phyloP scores from a whole-genome alignment of 305 asterid genomes.

The Solanum hybrid region DNA sequence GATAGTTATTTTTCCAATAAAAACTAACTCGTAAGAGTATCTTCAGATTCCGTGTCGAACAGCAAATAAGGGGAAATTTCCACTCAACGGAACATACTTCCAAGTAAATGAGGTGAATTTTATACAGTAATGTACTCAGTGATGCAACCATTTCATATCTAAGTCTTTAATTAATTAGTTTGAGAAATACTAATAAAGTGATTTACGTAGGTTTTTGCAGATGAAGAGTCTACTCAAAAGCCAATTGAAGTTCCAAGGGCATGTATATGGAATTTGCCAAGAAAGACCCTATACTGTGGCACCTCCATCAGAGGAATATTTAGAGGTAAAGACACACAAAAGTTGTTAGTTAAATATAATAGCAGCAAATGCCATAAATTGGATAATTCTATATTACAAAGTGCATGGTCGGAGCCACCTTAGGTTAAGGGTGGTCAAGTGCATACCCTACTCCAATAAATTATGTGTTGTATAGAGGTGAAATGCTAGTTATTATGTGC shows the following conservation, averaged over 20 bases:
- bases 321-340: conserved; percentile 21
- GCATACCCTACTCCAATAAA: neutral
- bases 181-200: neutral
- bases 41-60: conserved; percentile 23
- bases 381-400: neutral
- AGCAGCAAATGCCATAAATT: neutral
- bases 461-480: neutral
- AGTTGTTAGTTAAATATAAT: neutral
- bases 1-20: neutral
- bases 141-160: neutral
- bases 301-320: conserved; percentile 28
- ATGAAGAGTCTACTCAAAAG: conserved; percentile 25
- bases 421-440: neutral
- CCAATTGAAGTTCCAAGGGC: conserved; percentile 34
- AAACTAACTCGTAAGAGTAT: neutral
- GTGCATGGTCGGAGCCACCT: neutral
- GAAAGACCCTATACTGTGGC: conserved; percentile 29
- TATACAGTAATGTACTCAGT: neutral
- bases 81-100: conserved; percentile 4
- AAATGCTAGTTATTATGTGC: neutral
- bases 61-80: conserved; percentile 6
- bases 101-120: conserved; percentile 11
- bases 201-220: conserved; percentile 40
- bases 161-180: neutral
- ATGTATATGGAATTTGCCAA: conserved; percentile 17